phyloP scores from a whole-genome alignment of 2,329 filamentous ascomycete genomes.

The Aspergillus ruber region DNA sequence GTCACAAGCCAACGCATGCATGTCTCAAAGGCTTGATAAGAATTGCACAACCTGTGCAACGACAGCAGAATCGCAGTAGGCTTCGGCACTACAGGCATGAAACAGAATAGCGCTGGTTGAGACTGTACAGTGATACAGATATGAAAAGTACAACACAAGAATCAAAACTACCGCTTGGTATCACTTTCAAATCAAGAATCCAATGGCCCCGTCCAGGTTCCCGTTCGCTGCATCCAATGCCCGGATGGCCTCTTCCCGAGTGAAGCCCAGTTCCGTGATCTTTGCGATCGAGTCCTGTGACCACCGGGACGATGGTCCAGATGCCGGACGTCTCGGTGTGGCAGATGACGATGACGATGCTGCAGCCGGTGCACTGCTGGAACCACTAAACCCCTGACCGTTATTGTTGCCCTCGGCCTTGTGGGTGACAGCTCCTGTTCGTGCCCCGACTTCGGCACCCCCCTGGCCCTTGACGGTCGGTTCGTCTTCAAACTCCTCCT shows the following conservation, averaged over 20 bases:
- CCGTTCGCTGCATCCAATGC: constrained; percentile 77
- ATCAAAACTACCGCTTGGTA: background rate
- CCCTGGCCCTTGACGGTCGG: constrained; percentile 78
- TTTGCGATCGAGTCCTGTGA: constrained; percentile 64
- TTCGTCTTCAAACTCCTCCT: constrained; percentile 68
- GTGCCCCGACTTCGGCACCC: constrained; percentile 80
- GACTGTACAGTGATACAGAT: background rate
- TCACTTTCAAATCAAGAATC: constrained; percentile 56
- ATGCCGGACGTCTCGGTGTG: constrained; percentile 18
- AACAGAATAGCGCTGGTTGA: background rate
- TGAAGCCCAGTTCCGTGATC: constrained; percentile 71
- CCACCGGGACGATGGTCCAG: constrained; percentile 32
- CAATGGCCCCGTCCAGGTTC: constrained; percentile 82
- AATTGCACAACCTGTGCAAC: background rate
- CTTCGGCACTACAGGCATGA: background rate
- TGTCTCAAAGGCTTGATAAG: background rate
- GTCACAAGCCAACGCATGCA: no score
- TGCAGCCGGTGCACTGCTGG: constrained; percentile 12
- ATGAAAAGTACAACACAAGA: background rate
- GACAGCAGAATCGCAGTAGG: background rate
- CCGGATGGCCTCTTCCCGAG: constrained; percentile 66
- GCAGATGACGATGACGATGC: constrained; percentile 9
- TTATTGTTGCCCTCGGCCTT: constrained; percentile 18
- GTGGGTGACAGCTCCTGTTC: constrained; percentile 61
- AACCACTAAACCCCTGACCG: constrained; percentile 8